Conservation (phyloP, 164 flowering plant species). For the Malania oleifera region DNA sequence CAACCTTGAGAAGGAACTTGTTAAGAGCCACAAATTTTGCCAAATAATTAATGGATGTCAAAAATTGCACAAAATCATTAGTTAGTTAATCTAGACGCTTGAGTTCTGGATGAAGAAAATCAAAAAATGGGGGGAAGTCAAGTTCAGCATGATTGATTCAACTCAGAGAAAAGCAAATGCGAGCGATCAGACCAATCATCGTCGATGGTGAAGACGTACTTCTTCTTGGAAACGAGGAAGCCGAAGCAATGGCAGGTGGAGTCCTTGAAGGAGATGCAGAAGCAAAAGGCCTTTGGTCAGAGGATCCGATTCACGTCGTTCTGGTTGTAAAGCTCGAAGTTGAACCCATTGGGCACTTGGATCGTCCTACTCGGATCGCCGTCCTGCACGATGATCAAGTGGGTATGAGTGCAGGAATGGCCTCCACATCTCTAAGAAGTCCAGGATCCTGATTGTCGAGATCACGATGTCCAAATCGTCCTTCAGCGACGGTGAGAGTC, state of each 20-base stretch:
- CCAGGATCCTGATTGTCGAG: conserved; percentile 41
- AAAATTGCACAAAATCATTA: background rate
- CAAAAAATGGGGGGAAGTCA: no score
- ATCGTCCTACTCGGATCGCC: conserved; percentile 39
- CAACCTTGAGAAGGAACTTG: conserved; percentile 70
- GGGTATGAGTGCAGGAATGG: conserved; percentile 37
- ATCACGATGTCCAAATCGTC: conserved; percentile 47
- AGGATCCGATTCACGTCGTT: conserved; percentile 33
- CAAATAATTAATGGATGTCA: conserved; percentile 6
- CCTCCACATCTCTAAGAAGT: conserved; percentile 39
- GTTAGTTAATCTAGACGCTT: no score
- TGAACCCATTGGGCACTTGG: conserved; percentile 39
- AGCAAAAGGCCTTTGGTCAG: conserved; percentile 46
- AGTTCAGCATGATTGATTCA: no score
- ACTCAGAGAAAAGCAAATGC: no score
- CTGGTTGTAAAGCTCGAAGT: conserved; percentile 40
- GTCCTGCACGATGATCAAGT: conserved; percentile 45
- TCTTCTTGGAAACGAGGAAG: conserved; percentile 37
- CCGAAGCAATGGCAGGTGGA: conserved; percentile 40
- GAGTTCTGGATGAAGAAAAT: no score
- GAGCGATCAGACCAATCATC: no score
- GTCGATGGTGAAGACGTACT: conserved; percentile 48
- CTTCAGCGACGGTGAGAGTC: conserved; percentile 28
- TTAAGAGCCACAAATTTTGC: conserved; percentile 74
- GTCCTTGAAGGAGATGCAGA: conserved; percentile 42